Conservation (phyloP, 768 basidiomycete species). For the Clitopilus hobsonii region DNA sequence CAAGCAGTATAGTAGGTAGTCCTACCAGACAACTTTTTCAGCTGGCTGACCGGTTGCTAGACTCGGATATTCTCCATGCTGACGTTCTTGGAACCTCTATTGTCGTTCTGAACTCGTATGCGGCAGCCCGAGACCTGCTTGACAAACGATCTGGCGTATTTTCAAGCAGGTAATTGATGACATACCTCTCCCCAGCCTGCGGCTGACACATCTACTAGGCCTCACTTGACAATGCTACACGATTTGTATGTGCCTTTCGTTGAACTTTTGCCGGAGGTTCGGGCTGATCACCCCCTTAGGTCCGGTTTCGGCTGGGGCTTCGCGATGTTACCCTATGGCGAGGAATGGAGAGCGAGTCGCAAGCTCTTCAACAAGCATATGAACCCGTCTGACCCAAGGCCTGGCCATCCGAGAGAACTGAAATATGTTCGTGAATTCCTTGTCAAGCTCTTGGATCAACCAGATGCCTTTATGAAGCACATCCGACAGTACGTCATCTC, state of each 20-base stretch:
- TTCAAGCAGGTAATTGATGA: conserved; percentile 5
- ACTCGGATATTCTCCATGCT: not conserved
- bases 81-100: not conserved
- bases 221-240: not conserved
- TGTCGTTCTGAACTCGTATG: conserved; percentile 11
- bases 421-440: not conserved
- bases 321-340: conserved; percentile 22
- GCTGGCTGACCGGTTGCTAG: not conserved
- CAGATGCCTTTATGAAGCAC: not conserved
- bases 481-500: not conserved
- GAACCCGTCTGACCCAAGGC: not conserved
- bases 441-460: not conserved
- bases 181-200: too few relatives aligned
- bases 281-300: conserved; percentile 4
- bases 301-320: conserved; percentile 18
- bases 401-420: not conserved
- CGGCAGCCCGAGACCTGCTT: conserved; percentile 16
- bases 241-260: not conserved
- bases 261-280: not conserved
- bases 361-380: conserved; percentile 17
- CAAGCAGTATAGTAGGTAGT: not conserved
- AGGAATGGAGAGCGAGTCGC: conserved; percentile 27
- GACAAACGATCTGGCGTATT: conserved; percentile 14
- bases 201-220: not conserved
- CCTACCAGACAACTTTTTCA: not conserved